Evolutionary conservation across 2,329 filamentous ascomycete genomes (phyloP).

Genomic region (Aspergillus transmontanensis): DNA sequence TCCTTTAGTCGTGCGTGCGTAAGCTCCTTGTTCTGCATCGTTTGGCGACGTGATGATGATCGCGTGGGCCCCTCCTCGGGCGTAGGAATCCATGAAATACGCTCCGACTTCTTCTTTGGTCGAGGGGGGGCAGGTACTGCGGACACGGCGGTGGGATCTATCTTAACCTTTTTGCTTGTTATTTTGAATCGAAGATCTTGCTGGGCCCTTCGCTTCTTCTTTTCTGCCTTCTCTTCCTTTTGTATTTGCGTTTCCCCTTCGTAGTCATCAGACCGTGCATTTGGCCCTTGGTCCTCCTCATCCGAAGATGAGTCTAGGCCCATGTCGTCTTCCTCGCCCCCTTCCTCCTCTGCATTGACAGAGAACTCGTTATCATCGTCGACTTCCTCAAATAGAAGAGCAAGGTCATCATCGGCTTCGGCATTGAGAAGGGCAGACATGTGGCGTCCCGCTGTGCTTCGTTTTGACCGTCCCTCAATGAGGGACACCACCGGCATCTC

Average conservation of each 20-base stretch:
- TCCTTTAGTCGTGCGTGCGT: slow-evolving; percentile 52
- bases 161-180: slow-evolving; percentile 72
- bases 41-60: slow-evolving; percentile 64
- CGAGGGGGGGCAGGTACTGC: slow-evolving; percentile 40
- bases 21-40: slow-evolving; percentile 66
- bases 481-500: slow-evolving; percentile 38
- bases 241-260: slow-evolving; percentile 88
- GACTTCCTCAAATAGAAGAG: slow-evolving; percentile 67
- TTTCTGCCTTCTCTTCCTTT: slow-evolving; percentile 71
- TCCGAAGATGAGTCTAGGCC: slow-evolving; percentile 86
- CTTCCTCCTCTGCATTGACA: slow-evolving; percentile 45
- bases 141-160: slow-evolving; percentile 56
- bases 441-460: slow-evolving; percentile 81
- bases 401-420: slow-evolving; percentile 68
- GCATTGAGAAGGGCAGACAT: slow-evolving; percentile 77
- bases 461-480: slow-evolving; percentile 61
- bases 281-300: slow-evolving; percentile 72
- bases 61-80: slow-evolving; percentile 63
- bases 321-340: slow-evolving; percentile 57
- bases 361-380: slow-evolving; percentile 55
- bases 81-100: slow-evolving; percentile 69
- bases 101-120: slow-evolving; percentile 70
- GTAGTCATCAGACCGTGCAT: slow-evolving; percentile 64
- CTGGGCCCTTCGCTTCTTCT: slow-evolving; percentile 80
- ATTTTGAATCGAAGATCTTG: slow-evolving; percentile 65